Evolutionary conservation across 495 filamentous ascomycete species (phyloP).

Genomic region (Hyphodiscus hymeniophilus): DNA sequence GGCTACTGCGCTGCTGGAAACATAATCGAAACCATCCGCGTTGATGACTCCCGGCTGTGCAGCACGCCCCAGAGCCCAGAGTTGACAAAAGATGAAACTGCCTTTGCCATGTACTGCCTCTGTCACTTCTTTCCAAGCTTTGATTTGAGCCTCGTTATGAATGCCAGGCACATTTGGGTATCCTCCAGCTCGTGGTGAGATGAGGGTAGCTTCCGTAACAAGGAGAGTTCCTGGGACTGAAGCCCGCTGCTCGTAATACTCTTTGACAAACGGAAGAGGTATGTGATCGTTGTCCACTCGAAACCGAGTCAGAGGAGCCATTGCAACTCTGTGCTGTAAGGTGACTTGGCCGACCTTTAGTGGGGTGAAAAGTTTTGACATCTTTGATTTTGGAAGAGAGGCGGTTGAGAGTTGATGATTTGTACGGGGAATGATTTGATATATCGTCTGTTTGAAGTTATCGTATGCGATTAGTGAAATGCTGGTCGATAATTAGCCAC

Average conservation of each 20-base stretch:
- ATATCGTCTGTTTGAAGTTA: too few species aligned
- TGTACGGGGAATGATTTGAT: too few species aligned
- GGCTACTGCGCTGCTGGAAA: slow-evolving; percentile 39
- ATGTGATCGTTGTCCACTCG: slow-evolving; percentile 27
- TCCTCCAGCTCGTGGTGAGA: slow-evolving; percentile 42
- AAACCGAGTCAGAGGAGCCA: too few species aligned
- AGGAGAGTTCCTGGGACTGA: slow-evolving; percentile 50
- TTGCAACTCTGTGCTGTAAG: too few species aligned
- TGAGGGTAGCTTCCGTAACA: slow-evolving; percentile 59
- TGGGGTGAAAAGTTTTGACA: too few species aligned
- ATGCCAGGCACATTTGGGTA: slow-evolving; percentile 54
- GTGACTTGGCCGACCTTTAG: too few species aligned
- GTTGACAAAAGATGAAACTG: slow-evolving; percentile 54
- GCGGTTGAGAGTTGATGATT: too few species aligned
- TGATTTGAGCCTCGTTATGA: slow-evolving; percentile 49
- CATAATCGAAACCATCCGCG: slow-evolving; percentile 26
- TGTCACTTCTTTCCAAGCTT: slow-evolving; percentile 53
- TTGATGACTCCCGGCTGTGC: slow-evolving; percentile 34
- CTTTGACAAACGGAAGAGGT: slow-evolving; percentile 34
- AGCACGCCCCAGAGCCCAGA: slow-evolving; percentile 58
- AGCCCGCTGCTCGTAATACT: slow-evolving; percentile 56
- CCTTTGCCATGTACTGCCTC: slow-evolving; percentile 60
- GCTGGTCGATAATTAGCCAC: too few species aligned
- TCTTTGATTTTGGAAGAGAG: too few species aligned
- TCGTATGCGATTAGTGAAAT: too few species aligned